These are phyloP conservation scores for Yamadazyma oceani DNA, from an alignment of 1,139 yeast species.

Conservation along the genomic window DNA sequence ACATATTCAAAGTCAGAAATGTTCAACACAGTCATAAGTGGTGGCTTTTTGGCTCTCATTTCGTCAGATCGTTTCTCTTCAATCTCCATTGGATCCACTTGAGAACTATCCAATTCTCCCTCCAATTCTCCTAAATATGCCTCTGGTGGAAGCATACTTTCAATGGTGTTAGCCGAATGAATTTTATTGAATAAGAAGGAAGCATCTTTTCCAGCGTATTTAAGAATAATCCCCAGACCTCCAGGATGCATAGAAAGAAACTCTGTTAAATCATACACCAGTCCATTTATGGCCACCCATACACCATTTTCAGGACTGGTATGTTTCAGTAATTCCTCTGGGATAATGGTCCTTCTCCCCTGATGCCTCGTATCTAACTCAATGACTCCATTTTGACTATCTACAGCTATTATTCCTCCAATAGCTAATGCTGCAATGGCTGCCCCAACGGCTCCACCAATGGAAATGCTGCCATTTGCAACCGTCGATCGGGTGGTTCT, in stretches of 20 bases:
- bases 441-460: neutral
- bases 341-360: conserved; percentile 2
- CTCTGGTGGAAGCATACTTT: conserved; percentile 16
- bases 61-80: conserved; percentile 15
- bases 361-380: neutral
- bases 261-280: conserved; percentile 28
- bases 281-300: conserved; percentile 28
- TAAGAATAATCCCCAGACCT: conserved; percentile 22
- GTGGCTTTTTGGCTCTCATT: conserved; percentile 37
- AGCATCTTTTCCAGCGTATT: conserved; percentile 29
- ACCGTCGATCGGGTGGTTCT: too few species aligned
- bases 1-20: conserved; percentile 73
- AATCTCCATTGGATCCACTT: conserved; percentile 10
- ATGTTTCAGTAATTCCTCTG: conserved; percentile 16
- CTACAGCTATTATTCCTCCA: neutral
- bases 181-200: conserved; percentile 17
- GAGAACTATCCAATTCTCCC: conserved; percentile 13
- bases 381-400: neutral
- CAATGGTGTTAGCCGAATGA: conserved; percentile 20
- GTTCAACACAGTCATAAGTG: conserved; percentile 54
- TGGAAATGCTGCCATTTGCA: too few species aligned
- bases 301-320: conserved; percentile 15
- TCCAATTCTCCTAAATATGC: conserved; percentile 13
- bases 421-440: neutral
- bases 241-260: conserved; percentile 26